Percentiles rank a stretch among this genome's conserved stretches.
These are phyloP conservation scores for Aegilops umbellulata DNA, from an alignment of 176 grass and related monocot species.

Conservation along the genomic window DNA sequence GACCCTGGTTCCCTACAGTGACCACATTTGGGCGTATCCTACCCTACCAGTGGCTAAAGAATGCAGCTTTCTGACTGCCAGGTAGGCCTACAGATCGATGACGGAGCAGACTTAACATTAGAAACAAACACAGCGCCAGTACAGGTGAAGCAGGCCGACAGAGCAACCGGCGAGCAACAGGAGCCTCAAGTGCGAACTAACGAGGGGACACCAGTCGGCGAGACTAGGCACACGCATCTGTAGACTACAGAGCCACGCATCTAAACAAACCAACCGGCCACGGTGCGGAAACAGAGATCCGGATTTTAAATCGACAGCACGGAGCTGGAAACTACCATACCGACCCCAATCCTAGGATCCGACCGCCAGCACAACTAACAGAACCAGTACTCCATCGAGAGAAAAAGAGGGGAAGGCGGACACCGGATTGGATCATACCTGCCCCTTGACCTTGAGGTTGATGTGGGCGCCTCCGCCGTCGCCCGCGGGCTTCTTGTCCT, in stretches of 20 bases:
- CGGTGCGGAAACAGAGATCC: background rate
- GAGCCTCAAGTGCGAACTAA: too few relatives aligned
- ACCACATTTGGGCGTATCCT: background rate
- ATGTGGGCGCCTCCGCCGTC: constrained; percentile 59
- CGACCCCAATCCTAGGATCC: background rate
- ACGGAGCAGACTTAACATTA: background rate
- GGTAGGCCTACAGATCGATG: background rate
- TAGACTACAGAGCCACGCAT: background rate
- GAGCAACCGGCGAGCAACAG: background rate
- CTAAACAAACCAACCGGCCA: background rate
- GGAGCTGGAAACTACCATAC: background rate
- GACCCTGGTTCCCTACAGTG: background rate
- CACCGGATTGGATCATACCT: constrained; percentile 27
- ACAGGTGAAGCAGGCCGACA: background rate
- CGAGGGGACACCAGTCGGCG: background rate
- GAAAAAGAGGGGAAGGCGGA: background rate
- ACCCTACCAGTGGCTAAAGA: background rate
- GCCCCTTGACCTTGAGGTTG: constrained; percentile 87
- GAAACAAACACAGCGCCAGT: too few relatives aligned
- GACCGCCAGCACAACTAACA: background rate
- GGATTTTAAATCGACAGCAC: background rate
- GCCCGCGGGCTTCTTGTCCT: constrained; percentile 38
- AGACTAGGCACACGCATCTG: background rate
- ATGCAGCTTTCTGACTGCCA: background rate
- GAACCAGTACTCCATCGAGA: background rate